These are phyloP conservation scores for Phaeoacremonium minimum DNA, from an alignment of 2,329 filamentous ascomycete genomes.

Conservation along the genomic window DNA sequence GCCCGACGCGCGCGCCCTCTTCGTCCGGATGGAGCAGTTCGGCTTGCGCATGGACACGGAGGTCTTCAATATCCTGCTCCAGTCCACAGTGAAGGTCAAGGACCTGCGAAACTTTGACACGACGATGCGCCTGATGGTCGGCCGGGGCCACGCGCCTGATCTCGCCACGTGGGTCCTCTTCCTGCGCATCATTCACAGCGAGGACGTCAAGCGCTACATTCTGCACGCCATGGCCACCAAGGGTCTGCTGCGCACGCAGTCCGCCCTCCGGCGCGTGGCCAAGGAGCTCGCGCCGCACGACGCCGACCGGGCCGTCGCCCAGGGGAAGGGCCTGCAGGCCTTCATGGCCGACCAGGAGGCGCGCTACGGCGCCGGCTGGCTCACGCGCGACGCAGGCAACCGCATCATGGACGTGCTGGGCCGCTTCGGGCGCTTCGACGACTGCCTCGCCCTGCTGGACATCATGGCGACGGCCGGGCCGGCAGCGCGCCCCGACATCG, in stretches of 20 bases:
- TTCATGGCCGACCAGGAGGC: constrained; percentile 35
- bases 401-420: constrained; percentile 36
- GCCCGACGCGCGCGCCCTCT: constrained; percentile 23
- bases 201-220: constrained; percentile 45
- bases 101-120: constrained; percentile 37
- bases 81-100: constrained; percentile 29
- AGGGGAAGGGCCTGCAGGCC: constrained; percentile 22
- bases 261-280: constrained; percentile 31
- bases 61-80: constrained; percentile 43
- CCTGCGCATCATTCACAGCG: constrained; percentile 51
- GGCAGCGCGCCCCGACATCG: constrained; percentile 17
- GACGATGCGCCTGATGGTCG: constrained; percentile 34
- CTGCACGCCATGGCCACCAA: constrained; percentile 40
- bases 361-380: constrained; percentile 43
- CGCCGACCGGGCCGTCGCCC: constrained; percentile 32
- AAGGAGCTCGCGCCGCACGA: constrained; percentile 37
- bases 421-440: constrained; percentile 27
- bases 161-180: constrained; percentile 44
- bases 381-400: constrained; percentile 28
- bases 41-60: constrained; percentile 38
- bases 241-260: constrained; percentile 33
- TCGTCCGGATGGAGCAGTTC: constrained; percentile 27
- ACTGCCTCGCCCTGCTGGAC: constrained; percentile 24
- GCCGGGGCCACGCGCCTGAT: constrained; percentile 32
- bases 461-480: constrained; percentile 16